These are phyloP conservation scores for Hansfordia pulvinata DNA, from an alignment of 2,329 filamentous ascomycete species.

Conservation along the genomic window DNA sequence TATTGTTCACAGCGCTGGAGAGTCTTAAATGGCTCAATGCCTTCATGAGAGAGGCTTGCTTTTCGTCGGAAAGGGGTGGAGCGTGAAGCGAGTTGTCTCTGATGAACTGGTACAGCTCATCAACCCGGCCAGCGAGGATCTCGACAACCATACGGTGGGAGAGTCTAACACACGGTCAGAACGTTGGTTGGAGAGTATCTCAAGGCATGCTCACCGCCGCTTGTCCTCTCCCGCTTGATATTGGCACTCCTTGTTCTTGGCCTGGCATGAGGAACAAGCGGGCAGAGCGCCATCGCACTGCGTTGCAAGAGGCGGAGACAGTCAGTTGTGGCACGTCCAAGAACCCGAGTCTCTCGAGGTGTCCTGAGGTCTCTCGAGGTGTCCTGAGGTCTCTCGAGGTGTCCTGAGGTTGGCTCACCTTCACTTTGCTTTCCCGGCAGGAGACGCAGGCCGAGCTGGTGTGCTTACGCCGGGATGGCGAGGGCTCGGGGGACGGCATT, in stretches of 20 bases:
- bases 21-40: not conserved
- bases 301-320: too few species aligned
- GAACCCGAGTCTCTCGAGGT: too few species aligned
- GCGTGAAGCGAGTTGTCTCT: not conserved
- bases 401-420: too few species aligned
- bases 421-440: too few species aligned
- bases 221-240: conserved; percentile 1
- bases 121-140: not conserved
- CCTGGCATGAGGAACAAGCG: conserved; percentile 1
- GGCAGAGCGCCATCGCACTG: conserved; percentile 1
- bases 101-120: conserved; percentile 1
- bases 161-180: not conserved
- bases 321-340: too few species aligned
- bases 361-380: too few species aligned
- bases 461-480: too few species aligned
- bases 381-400: too few species aligned
- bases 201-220: not conserved
- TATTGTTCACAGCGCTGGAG: too few species aligned
- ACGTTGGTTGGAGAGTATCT: too few species aligned
- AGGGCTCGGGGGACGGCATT: too few species aligned
- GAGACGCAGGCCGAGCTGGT: too few species aligned
- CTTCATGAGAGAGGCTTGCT: not conserved
- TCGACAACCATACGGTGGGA: conserved; percentile 1
- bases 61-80: conserved; percentile 1
- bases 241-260: conserved; percentile 1